These are phyloP conservation scores for Apophysomyces ossiformis DNA, from an alignment of 371 early-diverging fungal species.

Conservation along the genomic window DNA sequence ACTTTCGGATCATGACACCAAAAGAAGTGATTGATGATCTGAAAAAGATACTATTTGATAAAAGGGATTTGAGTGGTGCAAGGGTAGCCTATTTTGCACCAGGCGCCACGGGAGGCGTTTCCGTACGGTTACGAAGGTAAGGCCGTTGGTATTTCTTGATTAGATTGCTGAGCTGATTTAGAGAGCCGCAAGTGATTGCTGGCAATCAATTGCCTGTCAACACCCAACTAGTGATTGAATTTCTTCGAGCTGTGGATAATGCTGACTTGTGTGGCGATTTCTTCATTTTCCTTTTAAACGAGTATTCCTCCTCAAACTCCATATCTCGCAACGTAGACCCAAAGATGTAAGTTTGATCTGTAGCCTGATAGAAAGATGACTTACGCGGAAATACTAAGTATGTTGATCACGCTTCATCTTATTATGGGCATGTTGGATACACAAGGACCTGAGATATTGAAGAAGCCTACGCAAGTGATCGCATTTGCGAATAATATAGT, in stretches of 20 bases:
- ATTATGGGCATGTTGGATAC: slow-evolving; percentile 70
- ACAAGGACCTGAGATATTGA: slow-evolving; percentile 77
- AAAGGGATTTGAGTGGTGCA: slow-evolving; percentile 43
- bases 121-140: slow-evolving; percentile 49
- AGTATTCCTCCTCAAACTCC: slow-evolving; percentile 63
- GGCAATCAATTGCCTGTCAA: slow-evolving; percentile 60
- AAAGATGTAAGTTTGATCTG: slow-evolving; percentile 40
- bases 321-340: slow-evolving; percentile 34
- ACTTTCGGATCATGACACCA: slow-evolving; percentile 58
- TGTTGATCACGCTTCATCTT: slow-evolving; percentile 57
- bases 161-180: slow-evolving; percentile 3
- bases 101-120: slow-evolving; percentile 59
- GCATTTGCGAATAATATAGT: slow-evolving; percentile 77
- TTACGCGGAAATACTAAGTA: slow-evolving; percentile 35
- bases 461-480: slow-evolving; percentile 79
- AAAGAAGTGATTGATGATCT: slow-evolving; percentile 54
- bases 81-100: slow-evolving; percentile 65
- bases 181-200: slow-evolving; percentile 35
- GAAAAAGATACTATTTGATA: slow-evolving; percentile 58
- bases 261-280: slow-evolving; percentile 71
- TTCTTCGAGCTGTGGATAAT: slow-evolving; percentile 59
- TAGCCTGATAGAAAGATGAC: neutral
- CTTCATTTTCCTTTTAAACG: slow-evolving; percentile 76
- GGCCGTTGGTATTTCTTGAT: slow-evolving; percentile 1
- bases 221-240: slow-evolving; percentile 62